Evolutionary conservation across 2,329 filamentous ascomycete species (phyloP).

Genomic region (Epicoccum nigrum): DNA sequence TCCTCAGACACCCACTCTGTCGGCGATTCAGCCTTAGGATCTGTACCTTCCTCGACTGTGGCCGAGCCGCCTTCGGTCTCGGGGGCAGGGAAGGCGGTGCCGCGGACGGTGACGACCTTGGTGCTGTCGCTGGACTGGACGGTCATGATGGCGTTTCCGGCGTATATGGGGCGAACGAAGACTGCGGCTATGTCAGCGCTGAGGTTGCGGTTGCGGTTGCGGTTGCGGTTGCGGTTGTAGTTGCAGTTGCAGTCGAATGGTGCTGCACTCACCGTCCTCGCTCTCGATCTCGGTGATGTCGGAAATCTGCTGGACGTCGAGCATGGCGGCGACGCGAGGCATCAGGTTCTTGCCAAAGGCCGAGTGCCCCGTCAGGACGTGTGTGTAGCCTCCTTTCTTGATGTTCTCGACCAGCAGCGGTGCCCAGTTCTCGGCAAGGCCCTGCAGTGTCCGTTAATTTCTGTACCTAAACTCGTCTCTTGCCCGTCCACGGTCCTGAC

Average conservation of each 20-base stretch:
- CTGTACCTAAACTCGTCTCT: background rate
- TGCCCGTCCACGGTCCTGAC: conserved; percentile 55
- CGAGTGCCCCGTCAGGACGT: conserved; percentile 87
- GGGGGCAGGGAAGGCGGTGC: conserved; percentile 85
- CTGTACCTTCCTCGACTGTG: conserved; percentile 77
- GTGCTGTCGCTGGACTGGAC: conserved; percentile 86
- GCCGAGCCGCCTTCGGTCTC: conserved; percentile 75
- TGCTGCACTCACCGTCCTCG: conserved; percentile 72
- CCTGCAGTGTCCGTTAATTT: conserved; percentile 51
- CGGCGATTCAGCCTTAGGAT: conserved; percentile 75
- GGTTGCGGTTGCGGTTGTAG: too few species aligned
- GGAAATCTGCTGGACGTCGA: conserved; percentile 92
- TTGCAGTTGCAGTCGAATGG: too few species aligned
- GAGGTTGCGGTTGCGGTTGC: background rate
- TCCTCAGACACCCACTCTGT: conserved; percentile 95
- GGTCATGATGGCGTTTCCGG: conserved; percentile 94
- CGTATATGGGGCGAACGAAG: conserved; percentile 96
- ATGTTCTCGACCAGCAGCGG: conserved; percentile 93
- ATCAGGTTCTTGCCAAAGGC: conserved; percentile 96
- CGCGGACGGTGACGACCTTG: conserved; percentile 91
- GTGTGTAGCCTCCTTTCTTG: conserved; percentile 92
- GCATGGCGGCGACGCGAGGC: conserved; percentile 86
- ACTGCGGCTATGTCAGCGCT: conserved; percentile 51
- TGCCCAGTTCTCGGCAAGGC: conserved; percentile 92
- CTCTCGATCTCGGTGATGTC: conserved; percentile 86